Conservation (phyloP, 75 land plant genomes). For the Cryptomeria japonica region DNA sequence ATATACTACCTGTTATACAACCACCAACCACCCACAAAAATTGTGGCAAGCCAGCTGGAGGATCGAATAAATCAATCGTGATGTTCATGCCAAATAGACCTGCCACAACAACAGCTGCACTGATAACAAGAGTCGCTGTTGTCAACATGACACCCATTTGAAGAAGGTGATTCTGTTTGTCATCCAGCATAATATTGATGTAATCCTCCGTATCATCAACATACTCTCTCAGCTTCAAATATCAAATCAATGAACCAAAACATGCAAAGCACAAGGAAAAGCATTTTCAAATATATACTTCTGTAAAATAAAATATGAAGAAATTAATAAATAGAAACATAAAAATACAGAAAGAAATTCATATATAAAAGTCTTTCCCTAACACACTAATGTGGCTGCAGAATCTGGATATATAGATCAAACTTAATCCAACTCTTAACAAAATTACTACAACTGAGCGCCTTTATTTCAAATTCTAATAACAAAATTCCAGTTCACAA, state of each 20-base stretch:
- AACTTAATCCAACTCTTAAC: not conserved
- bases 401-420: not conserved
- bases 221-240: slow-evolving; percentile 64
- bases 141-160: slow-evolving; percentile 84
- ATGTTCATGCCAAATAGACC: slow-evolving; percentile 94
- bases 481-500: not conserved
- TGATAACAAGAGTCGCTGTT: slow-evolving; percentile 67
- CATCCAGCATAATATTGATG: slow-evolving; percentile 92
- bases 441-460: not conserved
- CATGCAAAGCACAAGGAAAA: not conserved
- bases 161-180: slow-evolving; percentile 81
- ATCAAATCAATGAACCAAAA: slow-evolving; percentile 1
- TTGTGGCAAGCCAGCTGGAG: slow-evolving; percentile 28
- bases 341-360: not conserved
- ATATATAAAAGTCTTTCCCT: not conserved
- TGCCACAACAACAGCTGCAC: slow-evolving; percentile 58
- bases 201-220: slow-evolving; percentile 93
- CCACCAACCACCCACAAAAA: slow-evolving; percentile 65
- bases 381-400: not conserved
- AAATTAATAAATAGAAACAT: not conserved
- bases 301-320: not conserved
- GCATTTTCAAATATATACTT: not conserved
- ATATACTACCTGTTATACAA: slow-evolving; percentile 38
- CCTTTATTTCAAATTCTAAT: not conserved
- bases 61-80: slow-evolving; percentile 43